These are phyloP conservation scores for Xeromyces bisporus DNA, from an alignment of 495 filamentous ascomycete species.

Conservation along the genomic window DNA sequence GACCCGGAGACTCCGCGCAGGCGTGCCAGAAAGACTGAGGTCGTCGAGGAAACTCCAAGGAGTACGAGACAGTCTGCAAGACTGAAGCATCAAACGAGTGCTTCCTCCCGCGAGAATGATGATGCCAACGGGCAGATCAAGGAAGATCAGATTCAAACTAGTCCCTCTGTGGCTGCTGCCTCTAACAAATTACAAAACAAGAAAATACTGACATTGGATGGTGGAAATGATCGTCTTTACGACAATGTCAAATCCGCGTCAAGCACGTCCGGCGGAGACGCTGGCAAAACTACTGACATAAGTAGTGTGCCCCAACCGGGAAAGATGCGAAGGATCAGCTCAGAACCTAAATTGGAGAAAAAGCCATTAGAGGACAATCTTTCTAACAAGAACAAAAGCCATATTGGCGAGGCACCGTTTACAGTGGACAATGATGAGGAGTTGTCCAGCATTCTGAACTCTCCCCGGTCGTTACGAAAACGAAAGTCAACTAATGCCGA, in stretches of 20 bases:
- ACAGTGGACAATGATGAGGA: background rate
- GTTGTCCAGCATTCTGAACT: background rate
- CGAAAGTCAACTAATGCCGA: background rate
- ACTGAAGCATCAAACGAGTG: constrained; percentile 11
- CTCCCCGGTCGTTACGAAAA: background rate
- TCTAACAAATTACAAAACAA: background rate
- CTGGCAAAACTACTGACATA: too few species aligned
- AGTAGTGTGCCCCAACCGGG: too few species aligned
- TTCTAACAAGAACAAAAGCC: background rate
- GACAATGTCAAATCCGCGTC: too few species aligned
- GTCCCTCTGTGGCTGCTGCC: background rate
- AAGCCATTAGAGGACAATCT: background rate
- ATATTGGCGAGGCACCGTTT: too few species aligned
- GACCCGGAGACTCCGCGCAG: constrained; percentile 24
- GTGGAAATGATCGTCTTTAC: background rate
- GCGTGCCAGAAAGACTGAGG: constrained; percentile 8
- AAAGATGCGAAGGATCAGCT: background rate
- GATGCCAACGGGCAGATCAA: constrained; percentile 6
- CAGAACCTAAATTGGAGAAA: background rate
- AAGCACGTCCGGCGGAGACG: too few species aligned
- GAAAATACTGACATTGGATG: background rate
- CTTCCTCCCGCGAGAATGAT: constrained; percentile 8
- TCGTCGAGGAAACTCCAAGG: constrained; percentile 10
- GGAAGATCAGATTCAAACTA: background rate
- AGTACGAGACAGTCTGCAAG: constrained; percentile 23